Conservation (phyloP, 805 yeast genomes). For the Sugiyamaella mastotermitis region DNA sequence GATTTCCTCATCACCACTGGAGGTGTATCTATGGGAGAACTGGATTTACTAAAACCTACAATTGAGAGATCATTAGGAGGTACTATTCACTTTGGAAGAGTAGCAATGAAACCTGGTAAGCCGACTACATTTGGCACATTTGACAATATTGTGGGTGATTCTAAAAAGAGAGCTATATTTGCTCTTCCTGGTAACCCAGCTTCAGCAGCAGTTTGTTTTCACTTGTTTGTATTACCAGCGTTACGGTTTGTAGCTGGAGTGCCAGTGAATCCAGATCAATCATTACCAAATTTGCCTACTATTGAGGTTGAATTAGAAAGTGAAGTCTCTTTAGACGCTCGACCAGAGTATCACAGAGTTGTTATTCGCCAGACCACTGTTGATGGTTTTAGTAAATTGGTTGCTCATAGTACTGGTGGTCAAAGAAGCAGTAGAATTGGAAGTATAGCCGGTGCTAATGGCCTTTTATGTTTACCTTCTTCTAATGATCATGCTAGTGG, state of each 20-base stretch:
- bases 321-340: conserved; percentile 37
- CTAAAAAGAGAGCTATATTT: conserved; percentile 33
- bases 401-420: conserved; percentile 42
- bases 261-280: neutral
- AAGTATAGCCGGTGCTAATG: conserved; percentile 44
- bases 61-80: conserved; percentile 40
- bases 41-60: conserved; percentile 45
- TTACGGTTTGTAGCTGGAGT: conserved; percentile 35
- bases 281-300: conserved; percentile 23
- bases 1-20: conserved; percentile 49
- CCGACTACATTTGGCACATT: conserved; percentile 52
- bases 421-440: conserved; percentile 48
- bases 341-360: conserved; percentile 50
- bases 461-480: conserved; percentile 40
- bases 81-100: conserved; percentile 46
- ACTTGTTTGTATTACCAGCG: conserved; percentile 44
- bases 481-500: conserved; percentile 5
- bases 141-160: too few relatives aligned
- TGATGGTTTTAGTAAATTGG: conserved; percentile 22
- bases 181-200: conserved; percentile 56
- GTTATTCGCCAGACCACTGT: conserved; percentile 24
- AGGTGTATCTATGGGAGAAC: conserved; percentile 57
- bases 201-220: conserved; percentile 43
- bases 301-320: conserved; percentile 32
- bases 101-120: conserved; percentile 55